These are phyloP conservation scores for Daldinia sp. DNA, from an alignment of 2,329 filamentous ascomycete genomes.

Conservation along the genomic window DNA sequence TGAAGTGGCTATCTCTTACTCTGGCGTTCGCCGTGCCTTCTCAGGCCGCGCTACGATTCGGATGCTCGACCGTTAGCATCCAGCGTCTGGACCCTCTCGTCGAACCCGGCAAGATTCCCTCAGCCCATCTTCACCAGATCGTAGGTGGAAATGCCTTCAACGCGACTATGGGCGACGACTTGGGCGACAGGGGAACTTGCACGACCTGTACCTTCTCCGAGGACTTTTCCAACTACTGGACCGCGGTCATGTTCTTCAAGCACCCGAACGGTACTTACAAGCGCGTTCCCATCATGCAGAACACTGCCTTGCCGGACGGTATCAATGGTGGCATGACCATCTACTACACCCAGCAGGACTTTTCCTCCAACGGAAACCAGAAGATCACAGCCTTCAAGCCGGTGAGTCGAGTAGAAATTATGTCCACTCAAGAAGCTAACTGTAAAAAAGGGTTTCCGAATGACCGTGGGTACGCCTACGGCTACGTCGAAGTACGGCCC, in stretches of 20 bases:
- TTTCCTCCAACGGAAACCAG: slow-evolving; percentile 43
- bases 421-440: slow-evolving; percentile 1
- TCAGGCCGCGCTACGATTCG: slow-evolving; percentile 45
- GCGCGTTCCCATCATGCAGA: slow-evolving; percentile 45
- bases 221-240: slow-evolving; percentile 47
- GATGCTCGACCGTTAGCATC: slow-evolving; percentile 43
- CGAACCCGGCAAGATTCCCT: slow-evolving; percentile 42
- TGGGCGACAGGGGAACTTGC: slow-evolving; percentile 41
- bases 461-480: slow-evolving; percentile 51
- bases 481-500: slow-evolving; percentile 47
- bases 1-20: slow-evolving; percentile 41
- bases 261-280: slow-evolving; percentile 46
- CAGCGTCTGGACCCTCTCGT: slow-evolving; percentile 47
- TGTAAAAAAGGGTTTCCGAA: slow-evolving; percentile 52
- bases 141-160: slow-evolving; percentile 47
- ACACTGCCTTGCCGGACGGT: slow-evolving; percentile 41
- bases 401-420: slow-evolving; percentile 37
- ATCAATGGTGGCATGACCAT: slow-evolving; percentile 47
- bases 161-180: slow-evolving; percentile 43
- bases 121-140: slow-evolving; percentile 46
- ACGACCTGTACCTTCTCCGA: slow-evolving; percentile 46
- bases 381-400: slow-evolving; percentile 56
- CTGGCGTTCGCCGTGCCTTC: slow-evolving; percentile 42
- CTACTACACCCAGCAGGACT: slow-evolving; percentile 46
- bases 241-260: slow-evolving; percentile 45